Evolutionary conservation across 192 early-diverging fungal genomes (phyloP).

Genomic region (Rhizophlyctis rosea): DNA sequence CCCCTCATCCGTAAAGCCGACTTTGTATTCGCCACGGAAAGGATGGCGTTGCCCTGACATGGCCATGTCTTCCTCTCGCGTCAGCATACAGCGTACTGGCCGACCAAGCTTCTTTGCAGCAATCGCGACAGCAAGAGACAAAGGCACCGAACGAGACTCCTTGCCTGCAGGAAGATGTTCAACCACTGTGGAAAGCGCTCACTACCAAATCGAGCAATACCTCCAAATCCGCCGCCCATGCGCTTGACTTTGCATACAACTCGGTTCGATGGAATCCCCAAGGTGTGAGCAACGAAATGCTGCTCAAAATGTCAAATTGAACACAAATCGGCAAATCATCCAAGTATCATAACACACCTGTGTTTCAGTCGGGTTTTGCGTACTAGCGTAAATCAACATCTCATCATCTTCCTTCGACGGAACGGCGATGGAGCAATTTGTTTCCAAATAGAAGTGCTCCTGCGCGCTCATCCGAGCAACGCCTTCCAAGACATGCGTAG

Average conservation of each 20-base stretch:
- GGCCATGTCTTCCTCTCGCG: conserved; percentile 83
- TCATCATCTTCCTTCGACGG: conserved; percentile 75
- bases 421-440: conserved; percentile 64
- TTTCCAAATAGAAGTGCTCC: conserved; percentile 91
- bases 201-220: conserved; percentile 52
- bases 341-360: conserved; percentile 35
- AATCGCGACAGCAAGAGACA: conserved; percentile 64
- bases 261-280: conserved; percentile 70
- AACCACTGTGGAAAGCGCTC: neutral
- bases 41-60: conserved; percentile 64
- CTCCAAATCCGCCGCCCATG: conserved; percentile 87
- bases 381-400: conserved; percentile 73
- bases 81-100: conserved; percentile 74
- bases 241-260: conserved; percentile 77
- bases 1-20: conserved; percentile 68
- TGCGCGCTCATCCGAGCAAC: conserved; percentile 43
- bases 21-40: conserved; percentile 73
- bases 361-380: conserved; percentile 74
- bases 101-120: conserved; percentile 61
- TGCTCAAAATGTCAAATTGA: conserved; percentile 9
- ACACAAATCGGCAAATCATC: neutral
- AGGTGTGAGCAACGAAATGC: conserved; percentile 60
- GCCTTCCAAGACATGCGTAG: conserved; percentile 34
- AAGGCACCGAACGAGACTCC: conserved; percentile 57
- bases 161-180: conserved; percentile 23